phyloP scores from a whole-genome alignment of 2,329 filamentous ascomycete genomes.

The Gnomoniopsis sp. region DNA sequence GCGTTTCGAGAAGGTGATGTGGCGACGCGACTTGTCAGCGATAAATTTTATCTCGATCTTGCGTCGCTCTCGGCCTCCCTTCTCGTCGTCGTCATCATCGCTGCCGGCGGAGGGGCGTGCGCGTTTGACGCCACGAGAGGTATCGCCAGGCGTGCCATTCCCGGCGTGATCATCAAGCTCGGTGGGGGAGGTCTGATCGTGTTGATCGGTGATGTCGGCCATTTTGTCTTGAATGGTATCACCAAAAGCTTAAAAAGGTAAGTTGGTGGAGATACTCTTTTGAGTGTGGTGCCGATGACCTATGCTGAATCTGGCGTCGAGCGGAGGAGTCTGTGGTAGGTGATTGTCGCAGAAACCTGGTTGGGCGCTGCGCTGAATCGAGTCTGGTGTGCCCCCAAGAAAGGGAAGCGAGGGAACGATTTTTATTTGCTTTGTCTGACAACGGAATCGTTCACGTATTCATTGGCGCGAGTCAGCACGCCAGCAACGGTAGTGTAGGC shows the following conservation, averaged over 20 bases:
- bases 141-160: constrained; percentile 66
- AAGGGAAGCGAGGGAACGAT: constrained; percentile 44
- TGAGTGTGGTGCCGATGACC: constrained; percentile 63
- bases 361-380: constrained; percentile 47
- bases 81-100: constrained; percentile 96
- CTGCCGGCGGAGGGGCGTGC: constrained; percentile 77
- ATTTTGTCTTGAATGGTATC: constrained; percentile 50
- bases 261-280: constrained; percentile 62
- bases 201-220: constrained; percentile 77
- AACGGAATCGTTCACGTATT: constrained; percentile 26
- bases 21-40: constrained; percentile 97
- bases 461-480: constrained; percentile 26
- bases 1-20: constrained; percentile 99
- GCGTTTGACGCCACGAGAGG: constrained; percentile 85
- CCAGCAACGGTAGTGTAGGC: constrained; percentile 5
- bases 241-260: constrained; percentile 50
- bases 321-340: constrained; percentile 44
- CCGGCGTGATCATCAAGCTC: constrained; percentile 68
- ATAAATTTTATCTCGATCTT: constrained; percentile 99
- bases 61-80: constrained; percentile 93
- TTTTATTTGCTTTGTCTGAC: constrained; percentile 36
- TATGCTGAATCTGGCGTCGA: constrained; percentile 63
- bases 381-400: constrained; percentile 45
- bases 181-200: constrained; percentile 71
- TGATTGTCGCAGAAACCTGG: constrained; percentile 54